Evolutionary conservation across 805 yeast species (phyloP).

Genomic region (Pichia kluyveri): DNA sequence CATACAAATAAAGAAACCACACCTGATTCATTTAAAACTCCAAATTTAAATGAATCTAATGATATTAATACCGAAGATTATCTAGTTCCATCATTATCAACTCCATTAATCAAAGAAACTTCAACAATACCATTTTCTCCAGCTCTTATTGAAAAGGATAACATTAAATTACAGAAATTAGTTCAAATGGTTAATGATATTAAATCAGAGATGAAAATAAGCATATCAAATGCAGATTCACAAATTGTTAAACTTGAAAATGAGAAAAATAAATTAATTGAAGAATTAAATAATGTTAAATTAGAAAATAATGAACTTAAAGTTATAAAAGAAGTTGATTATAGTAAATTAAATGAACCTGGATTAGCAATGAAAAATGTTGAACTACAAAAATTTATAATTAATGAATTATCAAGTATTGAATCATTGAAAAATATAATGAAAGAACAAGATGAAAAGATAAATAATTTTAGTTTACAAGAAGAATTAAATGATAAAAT

Average conservation of each 20-base stretch:
- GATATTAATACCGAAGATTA: no score
- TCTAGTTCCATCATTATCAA: not conserved
- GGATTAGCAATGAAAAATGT: not conserved
- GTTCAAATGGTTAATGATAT: slow-evolving; percentile 23
- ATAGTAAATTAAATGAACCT: not conserved
- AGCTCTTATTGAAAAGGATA: slow-evolving; percentile 12
- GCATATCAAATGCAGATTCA: slow-evolving; percentile 49
- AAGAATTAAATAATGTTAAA: slow-evolving; percentile 2
- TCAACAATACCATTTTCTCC: slow-evolving; percentile 11
- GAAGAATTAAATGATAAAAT: slow-evolving; percentile 37
- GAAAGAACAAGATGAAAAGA: slow-evolving; percentile 40
- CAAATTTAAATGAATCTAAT: not conserved
- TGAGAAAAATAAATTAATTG: slow-evolving; percentile 17
- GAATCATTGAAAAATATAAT: slow-evolving; percentile 43
- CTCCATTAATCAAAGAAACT: not conserved
- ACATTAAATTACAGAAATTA: slow-evolving; percentile 16
- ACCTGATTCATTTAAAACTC: not conserved
- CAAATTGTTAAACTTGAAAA: slow-evolving; percentile 41
- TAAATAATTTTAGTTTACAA: slow-evolving; percentile 32
- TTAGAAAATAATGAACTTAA: slow-evolving; percentile 1
- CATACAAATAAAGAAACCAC: no score
- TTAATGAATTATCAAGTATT: slow-evolving; percentile 3
- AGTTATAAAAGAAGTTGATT: not conserved
- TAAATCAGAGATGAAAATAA: slow-evolving; percentile 36
- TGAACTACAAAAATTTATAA: slow-evolving; percentile 8